Evolutionary conservation across 116 monocot species (phyloP).

Genomic region (Thalassia testudinum): DNA sequence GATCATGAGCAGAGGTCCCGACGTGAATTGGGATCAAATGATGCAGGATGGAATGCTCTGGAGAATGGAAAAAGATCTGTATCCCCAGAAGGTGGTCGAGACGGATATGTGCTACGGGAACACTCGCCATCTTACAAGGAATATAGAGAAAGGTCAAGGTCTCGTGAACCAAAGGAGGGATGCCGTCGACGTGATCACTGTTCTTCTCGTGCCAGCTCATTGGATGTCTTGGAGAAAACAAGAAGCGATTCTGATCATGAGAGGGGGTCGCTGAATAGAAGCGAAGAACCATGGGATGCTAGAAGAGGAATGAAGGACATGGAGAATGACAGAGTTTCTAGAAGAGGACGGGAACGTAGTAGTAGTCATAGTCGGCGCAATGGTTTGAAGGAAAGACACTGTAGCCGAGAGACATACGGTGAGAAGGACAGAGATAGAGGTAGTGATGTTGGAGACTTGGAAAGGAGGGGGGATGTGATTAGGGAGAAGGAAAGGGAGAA

Average conservation of each 20-base stretch:
- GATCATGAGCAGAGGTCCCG: no score
- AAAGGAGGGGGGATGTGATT: constrained; percentile 8
- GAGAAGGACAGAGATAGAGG: not conserved
- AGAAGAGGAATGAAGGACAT: constrained; percentile 9
- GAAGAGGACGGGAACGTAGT: constrained; percentile 33
- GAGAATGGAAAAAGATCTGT: constrained; percentile 5
- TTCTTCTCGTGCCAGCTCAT: constrained; percentile 3
- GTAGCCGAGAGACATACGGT: not conserved
- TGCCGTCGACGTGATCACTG: constrained; percentile 5
- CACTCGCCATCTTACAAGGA: constrained; percentile 13
- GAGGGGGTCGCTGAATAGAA: constrained; percentile 3
- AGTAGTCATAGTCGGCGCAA: constrained; percentile 25
- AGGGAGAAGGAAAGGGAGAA: constrained; percentile 11
- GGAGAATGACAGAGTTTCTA: constrained; percentile 17
- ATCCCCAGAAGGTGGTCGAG: constrained; percentile 9
- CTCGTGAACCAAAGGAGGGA: constrained; percentile 14
- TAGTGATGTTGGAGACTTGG: constrained; percentile 15
- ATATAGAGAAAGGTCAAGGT: constrained; percentile 13
- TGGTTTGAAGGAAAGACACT: constrained; percentile 12
- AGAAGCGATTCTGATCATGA: constrained; percentile 31
- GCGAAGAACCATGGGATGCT: constrained; percentile 9
- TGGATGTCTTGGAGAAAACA: constrained; percentile 6
- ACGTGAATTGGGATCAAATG: no score
- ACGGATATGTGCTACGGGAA: not conserved
- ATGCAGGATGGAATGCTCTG: no score